Base-by-base conservation (phyloP, 2,329 filamentous ascomycete genomes). In the Conoideocrella luteorostrata region DNA sequence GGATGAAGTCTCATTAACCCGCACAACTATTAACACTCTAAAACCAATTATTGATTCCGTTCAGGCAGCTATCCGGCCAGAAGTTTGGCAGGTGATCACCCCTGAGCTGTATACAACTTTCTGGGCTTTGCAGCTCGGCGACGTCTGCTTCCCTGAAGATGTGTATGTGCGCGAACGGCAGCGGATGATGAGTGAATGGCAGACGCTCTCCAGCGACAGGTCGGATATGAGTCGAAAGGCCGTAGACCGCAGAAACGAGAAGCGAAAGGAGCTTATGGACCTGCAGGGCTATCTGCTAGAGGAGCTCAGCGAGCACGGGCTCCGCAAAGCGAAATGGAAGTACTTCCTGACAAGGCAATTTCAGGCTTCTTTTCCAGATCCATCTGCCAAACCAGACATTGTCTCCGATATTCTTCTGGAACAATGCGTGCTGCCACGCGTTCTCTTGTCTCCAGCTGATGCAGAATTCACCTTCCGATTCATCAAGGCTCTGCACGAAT, bases 391-490 rank as follows among this genome's bases (percentile, higher is more conserved):
- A 54, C 68, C 75, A 30, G 81, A 85, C 46, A 71, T 70, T 7
- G 72, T 94, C 4, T 86, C 91, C 41, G 80, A 89, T 54, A 75
- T 79, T 4, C 68, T 98, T 15, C 75, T 98, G 9, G 89, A 97
- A 63, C 84, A 94, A 55, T 98, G 93, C 60, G 82, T 98, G 52
- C 66, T 97, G n/a, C 93, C 93, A 9, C 84, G 93, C 33, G 74
- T 94, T 15, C 75, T 93, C 21, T 71, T 95, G 23, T 95, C 90
- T 1, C 80, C 88, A 2, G 76, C 86, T 39, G 93, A 98, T 61
- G 87, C 91, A 1, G 88, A 95, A 53, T 98, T 88, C 67, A 84
- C 82, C 44, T 94, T 90, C 65, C 80, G 82, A 51, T 84, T 97
- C 69, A 71, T 97, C 57, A 89, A 87, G 56, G 88, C 88, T 55